phyloP scores from a whole-genome alignment of 345 rosid species.

The Carallia brachiata region DNA sequence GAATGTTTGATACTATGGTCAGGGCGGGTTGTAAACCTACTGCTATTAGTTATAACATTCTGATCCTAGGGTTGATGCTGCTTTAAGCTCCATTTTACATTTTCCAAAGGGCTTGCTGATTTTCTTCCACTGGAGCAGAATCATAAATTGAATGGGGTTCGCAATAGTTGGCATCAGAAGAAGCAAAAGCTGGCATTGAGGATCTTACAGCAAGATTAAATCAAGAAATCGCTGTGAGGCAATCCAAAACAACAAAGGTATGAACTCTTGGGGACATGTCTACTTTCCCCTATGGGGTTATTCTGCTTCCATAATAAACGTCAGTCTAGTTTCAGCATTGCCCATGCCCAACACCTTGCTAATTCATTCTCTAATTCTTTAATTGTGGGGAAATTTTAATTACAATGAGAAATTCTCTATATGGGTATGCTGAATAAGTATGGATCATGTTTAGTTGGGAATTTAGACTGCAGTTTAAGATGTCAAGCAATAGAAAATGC shows the following conservation, averaged over 20 bases:
- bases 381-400: slow-evolving; percentile 6
- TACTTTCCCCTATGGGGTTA: no score
- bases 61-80: slow-evolving; percentile 14
- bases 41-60: no score
- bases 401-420: not conserved
- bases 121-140: slow-evolving; percentile 34
- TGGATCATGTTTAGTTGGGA: not conserved
- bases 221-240: slow-evolving; percentile 73
- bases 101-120: slow-evolving; percentile 39
- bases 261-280: not conserved
- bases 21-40: not conserved
- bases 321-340: no score
- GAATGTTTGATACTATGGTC: not conserved
- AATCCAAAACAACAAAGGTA: slow-evolving; percentile 78
- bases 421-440: not conserved
- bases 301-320: no score
- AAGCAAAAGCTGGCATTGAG: slow-evolving; percentile 79
- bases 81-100: slow-evolving; percentile 29
- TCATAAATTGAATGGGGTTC: slow-evolving; percentile 67
- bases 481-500: no score
- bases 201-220: slow-evolving; percentile 80
- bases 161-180: slow-evolving; percentile 59
- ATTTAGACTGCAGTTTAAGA: not conserved
- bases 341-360: no score
- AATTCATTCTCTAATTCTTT: not conserved